Percentiles rank a stretch among this genome's conserved stretches.
Evolutionary conservation across 176 grass and related monocot species (phyloP).

Genomic region (Rhynchospora pubera): DNA sequence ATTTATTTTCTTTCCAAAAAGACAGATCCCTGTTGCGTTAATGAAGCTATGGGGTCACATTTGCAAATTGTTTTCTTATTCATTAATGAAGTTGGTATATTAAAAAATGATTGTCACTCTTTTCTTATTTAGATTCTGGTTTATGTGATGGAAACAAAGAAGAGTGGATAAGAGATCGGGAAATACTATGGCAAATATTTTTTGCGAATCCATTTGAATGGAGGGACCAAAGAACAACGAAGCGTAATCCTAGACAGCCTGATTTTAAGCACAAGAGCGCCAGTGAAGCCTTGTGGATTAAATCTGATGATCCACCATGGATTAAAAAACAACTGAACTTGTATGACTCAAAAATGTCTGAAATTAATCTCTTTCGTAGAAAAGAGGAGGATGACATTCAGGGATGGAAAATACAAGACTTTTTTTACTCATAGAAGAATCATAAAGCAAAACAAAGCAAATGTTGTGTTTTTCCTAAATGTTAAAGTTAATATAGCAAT

Average conservation of each 20-base stretch:
- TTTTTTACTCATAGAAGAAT: not conserved
- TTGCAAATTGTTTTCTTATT: not conserved
- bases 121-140: constrained; percentile 1
- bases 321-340: constrained; percentile 2
- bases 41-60: not conserved
- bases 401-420: constrained; percentile 12
- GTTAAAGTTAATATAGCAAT: not conserved
- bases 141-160: constrained; percentile 9
- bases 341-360: constrained; percentile 5
- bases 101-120: not conserved
- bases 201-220: constrained; percentile 19
- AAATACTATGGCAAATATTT: constrained; percentile 24
- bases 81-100: not conserved
- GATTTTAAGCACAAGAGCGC: constrained; percentile 11
- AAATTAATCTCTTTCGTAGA: not conserved
- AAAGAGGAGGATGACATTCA: not conserved
- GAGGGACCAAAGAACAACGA: constrained; percentile 9
- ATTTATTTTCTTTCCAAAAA: not conserved
- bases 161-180: not conserved
- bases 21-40: not conserved
- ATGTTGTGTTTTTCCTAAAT: not conserved
- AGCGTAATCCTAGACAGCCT: not conserved
- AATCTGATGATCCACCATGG: not conserved
- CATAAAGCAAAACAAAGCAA: not conserved
- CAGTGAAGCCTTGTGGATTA: constrained; percentile 19